Conservation (phyloP, 768 basidiomycete species). For the Boletus insuetus region DNA sequence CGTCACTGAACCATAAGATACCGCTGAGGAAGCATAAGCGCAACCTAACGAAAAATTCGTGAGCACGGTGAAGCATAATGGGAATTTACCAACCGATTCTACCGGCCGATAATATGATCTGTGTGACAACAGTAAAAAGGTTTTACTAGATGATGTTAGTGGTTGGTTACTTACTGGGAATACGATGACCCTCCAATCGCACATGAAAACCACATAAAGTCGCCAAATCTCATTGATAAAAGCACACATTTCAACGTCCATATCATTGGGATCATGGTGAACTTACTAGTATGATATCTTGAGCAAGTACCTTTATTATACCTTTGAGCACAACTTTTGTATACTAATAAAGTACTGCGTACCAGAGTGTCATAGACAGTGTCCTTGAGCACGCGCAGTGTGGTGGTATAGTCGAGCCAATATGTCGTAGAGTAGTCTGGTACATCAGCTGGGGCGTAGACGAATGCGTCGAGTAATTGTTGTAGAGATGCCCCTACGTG, state of each 20-base stretch:
- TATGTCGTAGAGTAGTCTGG: not conserved
- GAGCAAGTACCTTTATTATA: not conserved
- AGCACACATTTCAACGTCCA: not conserved
- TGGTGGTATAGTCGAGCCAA: not conserved
- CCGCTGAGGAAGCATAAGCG: too few relatives aligned
- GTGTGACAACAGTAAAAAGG: not conserved
- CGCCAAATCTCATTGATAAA: slow-evolving; percentile 1
- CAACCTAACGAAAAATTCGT: not conserved
- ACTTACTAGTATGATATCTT: not conserved
- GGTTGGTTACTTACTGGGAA: not conserved
- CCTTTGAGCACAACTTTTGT: not conserved
- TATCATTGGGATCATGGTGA: not conserved
- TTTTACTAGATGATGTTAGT: not conserved
- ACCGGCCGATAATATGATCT: not conserved
- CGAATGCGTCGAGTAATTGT: slow-evolving; percentile 2
- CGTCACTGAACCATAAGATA: not conserved
- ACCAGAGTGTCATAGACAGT: not conserved
- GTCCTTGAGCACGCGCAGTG: not conserved
- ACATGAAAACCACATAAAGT: slow-evolving; percentile 1
- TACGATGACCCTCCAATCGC: not conserved
- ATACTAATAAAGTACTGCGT: not conserved
- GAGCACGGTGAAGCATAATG: not conserved
- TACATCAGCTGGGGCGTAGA: not conserved
- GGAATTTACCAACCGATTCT: not conserved
- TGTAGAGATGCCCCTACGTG: not conserved